Evolutionary conservation across 768 basidiomycete species (phyloP).

Genomic region (Lactifluus pinguis): DNA sequence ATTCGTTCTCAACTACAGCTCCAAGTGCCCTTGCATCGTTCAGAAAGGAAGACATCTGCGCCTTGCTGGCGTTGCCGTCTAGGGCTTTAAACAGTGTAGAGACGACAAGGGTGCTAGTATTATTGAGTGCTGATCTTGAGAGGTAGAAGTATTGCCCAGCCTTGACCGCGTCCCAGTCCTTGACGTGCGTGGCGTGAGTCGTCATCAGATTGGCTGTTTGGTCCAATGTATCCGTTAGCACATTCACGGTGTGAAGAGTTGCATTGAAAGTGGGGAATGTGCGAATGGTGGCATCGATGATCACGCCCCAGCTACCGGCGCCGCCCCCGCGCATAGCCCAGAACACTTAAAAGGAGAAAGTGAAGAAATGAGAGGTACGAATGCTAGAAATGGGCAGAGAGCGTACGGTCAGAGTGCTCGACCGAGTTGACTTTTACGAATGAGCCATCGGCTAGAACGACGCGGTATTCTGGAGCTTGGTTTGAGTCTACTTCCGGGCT

Average conservation of each 20-base stretch:
- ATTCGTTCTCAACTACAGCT: slow-evolving; percentile 11
- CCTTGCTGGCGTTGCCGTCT: slow-evolving; percentile 13
- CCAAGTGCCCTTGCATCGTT: slow-evolving; percentile 14
- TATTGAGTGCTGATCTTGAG: slow-evolving; percentile 6
- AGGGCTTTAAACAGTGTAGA: slow-evolving; percentile 20
- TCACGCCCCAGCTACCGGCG: slow-evolving; percentile 31
- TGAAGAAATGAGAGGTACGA: neutral
- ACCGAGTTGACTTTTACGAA: neutral
- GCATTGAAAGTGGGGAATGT: slow-evolving; percentile 30
- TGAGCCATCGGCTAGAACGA: slow-evolving; percentile 9
- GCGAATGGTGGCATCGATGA: slow-evolving; percentile 29
- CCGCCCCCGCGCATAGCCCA: slow-evolving; percentile 20
- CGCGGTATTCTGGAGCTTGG: neutral
- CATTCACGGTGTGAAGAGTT: slow-evolving; percentile 22
- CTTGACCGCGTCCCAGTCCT: neutral
- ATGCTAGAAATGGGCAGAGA: neutral
- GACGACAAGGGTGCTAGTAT: slow-evolving; percentile 2
- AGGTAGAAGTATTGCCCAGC: slow-evolving; percentile 26
- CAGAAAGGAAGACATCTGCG: slow-evolving; percentile 11
- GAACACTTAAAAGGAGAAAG: slow-evolving; percentile 17
- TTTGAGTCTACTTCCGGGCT: neutral
- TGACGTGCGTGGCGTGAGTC: slow-evolving; percentile 16
- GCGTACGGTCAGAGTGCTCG: slow-evolving; percentile 10
- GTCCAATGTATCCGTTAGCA: slow-evolving; percentile 27
- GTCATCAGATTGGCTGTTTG: slow-evolving; percentile 32